phyloP scores from a whole-genome alignment of 768 basidiomycete species.

The Suillus plorans region DNA sequence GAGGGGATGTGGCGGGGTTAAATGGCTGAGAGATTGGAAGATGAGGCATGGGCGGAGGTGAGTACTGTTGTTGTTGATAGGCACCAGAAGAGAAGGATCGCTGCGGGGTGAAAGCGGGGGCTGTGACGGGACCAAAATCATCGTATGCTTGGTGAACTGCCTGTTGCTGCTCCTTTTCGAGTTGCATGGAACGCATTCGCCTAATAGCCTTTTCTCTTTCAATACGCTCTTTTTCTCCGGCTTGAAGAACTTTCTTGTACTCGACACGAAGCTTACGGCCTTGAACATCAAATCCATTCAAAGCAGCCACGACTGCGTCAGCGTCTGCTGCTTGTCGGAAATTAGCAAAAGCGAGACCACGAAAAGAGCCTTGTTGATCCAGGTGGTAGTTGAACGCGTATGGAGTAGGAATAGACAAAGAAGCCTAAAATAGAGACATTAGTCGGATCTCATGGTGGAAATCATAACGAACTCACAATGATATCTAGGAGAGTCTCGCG shows the following conservation, averaged over 20 bases:
- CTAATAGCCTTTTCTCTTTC: conserved; percentile 98
- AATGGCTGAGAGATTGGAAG: conserved; percentile 43
- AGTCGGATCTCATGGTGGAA: conserved; percentile 3
- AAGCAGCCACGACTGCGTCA: conserved; percentile 90
- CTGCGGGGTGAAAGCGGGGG: conserved; percentile 63
- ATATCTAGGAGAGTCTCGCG: conserved; percentile 95
- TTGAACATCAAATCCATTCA: conserved; percentile 95
- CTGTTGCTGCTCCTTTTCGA: conserved; percentile 76
- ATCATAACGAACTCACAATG: conserved; percentile 63
- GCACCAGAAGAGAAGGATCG: conserved; percentile 70
- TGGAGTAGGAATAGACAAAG: conserved; percentile 90
- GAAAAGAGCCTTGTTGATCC: conserved; percentile 94
- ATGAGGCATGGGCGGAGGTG: conserved; percentile 51
- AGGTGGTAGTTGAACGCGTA: conserved; percentile 99
- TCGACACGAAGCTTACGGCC: conserved; percentile 97
- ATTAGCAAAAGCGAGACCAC: conserved; percentile 97
- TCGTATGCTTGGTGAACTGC: conserved; percentile 58
- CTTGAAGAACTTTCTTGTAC: conserved; percentile 99
- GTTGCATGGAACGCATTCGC: conserved; percentile 95
- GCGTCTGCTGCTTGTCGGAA: conserved; percentile 91
- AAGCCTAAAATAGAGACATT: conserved; percentile 53
- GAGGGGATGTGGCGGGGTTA: conserved; percentile 48
- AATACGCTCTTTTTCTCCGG: conserved; percentile 98
- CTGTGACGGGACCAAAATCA: conserved; percentile 63
- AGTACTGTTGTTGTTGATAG: conserved; percentile 65